Percentiles rank a stretch among this genome's conserved stretches.
Evolutionary conservation across 2,329 filamentous ascomycete genomes (phyloP).

Genomic region (Fusarium dimerum): DNA sequence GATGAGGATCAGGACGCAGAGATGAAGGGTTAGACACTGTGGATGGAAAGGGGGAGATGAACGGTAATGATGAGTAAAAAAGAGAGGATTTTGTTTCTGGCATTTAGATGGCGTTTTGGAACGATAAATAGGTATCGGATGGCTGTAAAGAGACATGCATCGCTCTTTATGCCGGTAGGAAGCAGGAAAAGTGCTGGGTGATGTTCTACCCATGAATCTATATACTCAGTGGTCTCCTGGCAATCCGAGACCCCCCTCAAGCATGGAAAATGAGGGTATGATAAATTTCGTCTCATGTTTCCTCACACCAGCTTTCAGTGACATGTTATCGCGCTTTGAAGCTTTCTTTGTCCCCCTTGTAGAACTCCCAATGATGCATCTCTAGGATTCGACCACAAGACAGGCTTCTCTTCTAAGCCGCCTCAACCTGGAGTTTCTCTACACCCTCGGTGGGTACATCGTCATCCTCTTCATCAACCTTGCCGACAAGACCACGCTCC

Average conservation of each 20-base stretch:
- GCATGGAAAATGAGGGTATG: neutral
- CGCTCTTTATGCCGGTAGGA: neutral
- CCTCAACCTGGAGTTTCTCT: constrained; percentile 72
- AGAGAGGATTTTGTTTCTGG: neutral
- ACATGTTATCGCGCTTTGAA: constrained; percentile 9
- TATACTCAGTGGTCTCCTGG: constrained; percentile 12
- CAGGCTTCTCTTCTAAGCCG: constrained; percentile 26
- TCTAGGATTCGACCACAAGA: neutral
- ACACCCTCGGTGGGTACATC: constrained; percentile 63
- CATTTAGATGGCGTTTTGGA: constrained; percentile 30
- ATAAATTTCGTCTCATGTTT: too few species aligned
- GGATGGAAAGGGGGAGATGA: constrained; percentile 16
- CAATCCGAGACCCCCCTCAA: neutral
- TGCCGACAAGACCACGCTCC: constrained; percentile 71
- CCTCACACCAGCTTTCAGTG: neutral
- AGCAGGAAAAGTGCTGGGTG: neutral
- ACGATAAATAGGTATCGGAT: constrained; percentile 20
- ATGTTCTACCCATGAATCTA: constrained; percentile 14
- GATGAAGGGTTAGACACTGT: constrained; percentile 49
- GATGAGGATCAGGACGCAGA: constrained; percentile 56
- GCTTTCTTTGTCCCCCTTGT: constrained; percentile 7
- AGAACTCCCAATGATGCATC: constrained; percentile 30
- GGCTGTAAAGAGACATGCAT: constrained; percentile 17
- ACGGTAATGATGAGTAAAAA: constrained; percentile 11
- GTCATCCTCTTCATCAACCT: constrained; percentile 66